These are phyloP conservation scores for Sporothrix inflata DNA, from an alignment of 2,329 filamentous ascomycete genomes.

Conservation along the genomic window DNA sequence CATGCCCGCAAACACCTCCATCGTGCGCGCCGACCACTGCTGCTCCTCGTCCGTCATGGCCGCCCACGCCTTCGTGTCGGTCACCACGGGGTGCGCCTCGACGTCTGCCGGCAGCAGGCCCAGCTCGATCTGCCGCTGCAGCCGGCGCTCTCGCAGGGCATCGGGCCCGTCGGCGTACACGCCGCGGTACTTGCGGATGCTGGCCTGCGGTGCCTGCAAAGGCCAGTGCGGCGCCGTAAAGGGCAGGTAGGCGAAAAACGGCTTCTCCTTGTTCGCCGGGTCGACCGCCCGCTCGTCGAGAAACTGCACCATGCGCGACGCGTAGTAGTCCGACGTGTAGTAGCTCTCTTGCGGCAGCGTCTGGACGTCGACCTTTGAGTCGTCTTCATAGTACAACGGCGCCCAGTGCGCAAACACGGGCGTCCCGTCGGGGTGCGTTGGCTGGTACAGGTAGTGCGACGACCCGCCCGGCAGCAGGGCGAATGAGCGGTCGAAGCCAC, in stretches of 20 bases:
- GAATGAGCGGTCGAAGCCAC: not conserved
- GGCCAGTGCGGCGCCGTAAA: slow-evolving; percentile 69
- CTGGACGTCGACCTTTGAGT: not conserved
- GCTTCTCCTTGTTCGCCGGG: slow-evolving; percentile 37
- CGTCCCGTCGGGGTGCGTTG: not conserved
- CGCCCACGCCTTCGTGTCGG: slow-evolving; percentile 50
- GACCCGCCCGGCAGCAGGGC: not conserved
- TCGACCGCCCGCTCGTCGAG: slow-evolving; percentile 47
- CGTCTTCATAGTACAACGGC: not conserved
- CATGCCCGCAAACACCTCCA: slow-evolving; percentile 68
- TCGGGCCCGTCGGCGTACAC: slow-evolving; percentile 65
- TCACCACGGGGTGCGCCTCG: slow-evolving; percentile 53
- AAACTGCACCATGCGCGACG: slow-evolving; percentile 44
- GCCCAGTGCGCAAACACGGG: not conserved
- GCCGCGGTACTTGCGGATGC: slow-evolving; percentile 59
- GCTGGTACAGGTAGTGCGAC: not conserved
- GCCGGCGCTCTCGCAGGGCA: slow-evolving; percentile 47
- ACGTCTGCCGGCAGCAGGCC: slow-evolving; percentile 58
- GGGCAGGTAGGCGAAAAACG: slow-evolving; percentile 64
- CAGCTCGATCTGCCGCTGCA: slow-evolving; percentile 53
- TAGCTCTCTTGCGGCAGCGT: not conserved
- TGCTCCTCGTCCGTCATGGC: slow-evolving; percentile 51
- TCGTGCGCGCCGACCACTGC: slow-evolving; percentile 46
- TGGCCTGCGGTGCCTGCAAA: slow-evolving; percentile 45
- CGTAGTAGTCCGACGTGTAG: not conserved